Evolutionary conservation across 2,329 filamentous ascomycete species (phyloP), one percentile per base, ranked within the genome.

Genomic region (Apiospora aurea): DNA sequence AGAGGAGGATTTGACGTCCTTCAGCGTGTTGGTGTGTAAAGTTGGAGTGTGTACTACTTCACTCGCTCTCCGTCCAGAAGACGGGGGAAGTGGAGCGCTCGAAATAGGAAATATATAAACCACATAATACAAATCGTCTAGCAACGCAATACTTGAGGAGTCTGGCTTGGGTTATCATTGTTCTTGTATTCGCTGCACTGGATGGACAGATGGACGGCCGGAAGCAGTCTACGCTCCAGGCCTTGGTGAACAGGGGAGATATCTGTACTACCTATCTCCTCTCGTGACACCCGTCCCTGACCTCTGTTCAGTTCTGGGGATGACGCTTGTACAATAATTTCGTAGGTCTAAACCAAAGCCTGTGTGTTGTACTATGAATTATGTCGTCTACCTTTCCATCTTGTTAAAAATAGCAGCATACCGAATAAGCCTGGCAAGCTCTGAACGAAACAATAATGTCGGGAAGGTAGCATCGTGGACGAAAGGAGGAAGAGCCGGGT

Each of bases 41-140:
- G 34, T 41, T 64, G 34, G 24, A 41, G 34, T 18, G 41, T 41
- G 29, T 64, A 64, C 57, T 64, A 64, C 57, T 64, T 34, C 41
- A 41, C 57, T 64, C 29, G n/a, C 57, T 21, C 57, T 41, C 57
- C 21, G 18, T 64, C 57, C 57, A 64, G 57, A 64, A 64, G 57
- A 64, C 41, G 57, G 57, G 34, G 34, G 57, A 5, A 5, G 38
- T 24, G 4, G 10, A 41, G 57, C 10, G 57, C 57, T 41, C 57
- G 34, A 10, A 64, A 64, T 64, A 64, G 34, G 34, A 64, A n/a
- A 64, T 41, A 64, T 41, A 64, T 24, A 38, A 64, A 41, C 10
- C 29, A 64, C n/a, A 64, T 64, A 64, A 64, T 64, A 61, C 21
- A 38, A 41, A 41, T 41, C 57, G 57, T 64, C 53, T 24, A n/a